Conservation (phyloP, 2,329 filamentous ascomycete species). For the Epichloe typhina region DNA sequence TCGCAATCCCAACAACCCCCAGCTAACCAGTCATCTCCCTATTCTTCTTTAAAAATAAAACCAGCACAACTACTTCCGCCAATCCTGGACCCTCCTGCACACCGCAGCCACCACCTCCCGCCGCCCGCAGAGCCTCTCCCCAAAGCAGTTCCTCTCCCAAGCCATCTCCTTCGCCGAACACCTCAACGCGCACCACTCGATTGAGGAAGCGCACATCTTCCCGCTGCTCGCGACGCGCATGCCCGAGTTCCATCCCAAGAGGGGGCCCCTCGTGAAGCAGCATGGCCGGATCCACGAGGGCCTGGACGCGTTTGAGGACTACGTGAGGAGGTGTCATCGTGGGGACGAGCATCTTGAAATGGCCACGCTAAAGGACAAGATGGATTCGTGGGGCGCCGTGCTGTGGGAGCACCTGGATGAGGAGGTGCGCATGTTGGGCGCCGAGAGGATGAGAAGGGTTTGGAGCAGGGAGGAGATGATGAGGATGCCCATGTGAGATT, state of each 20-base stretch:
- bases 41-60: background rate
- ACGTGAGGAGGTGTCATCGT: constrained; percentile 46
- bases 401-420: constrained; percentile 75
- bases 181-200: constrained; percentile 65
- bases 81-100: constrained; percentile 60
- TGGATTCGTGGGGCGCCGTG: constrained; percentile 68
- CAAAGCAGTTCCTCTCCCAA: constrained; percentile 53
- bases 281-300: constrained; percentile 70
- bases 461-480: constrained; percentile 68
- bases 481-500: constrained; percentile 49
- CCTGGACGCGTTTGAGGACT: constrained; percentile 52
- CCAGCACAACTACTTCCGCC: constrained; percentile 68
- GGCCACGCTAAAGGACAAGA: constrained; percentile 49
- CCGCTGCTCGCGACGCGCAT: constrained; percentile 64
- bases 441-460: constrained; percentile 78
- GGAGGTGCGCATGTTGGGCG: constrained; percentile 62
- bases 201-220: constrained; percentile 75
- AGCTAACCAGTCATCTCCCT: background rate
- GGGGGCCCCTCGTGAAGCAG: constrained; percentile 54
- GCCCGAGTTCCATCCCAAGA: constrained; percentile 53
- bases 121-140: constrained; percentile 49
- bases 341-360: constrained; percentile 50
- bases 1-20: background rate
- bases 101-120: constrained; percentile 45
- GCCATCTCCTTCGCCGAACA: constrained; percentile 58